A percentile compares a stretch with the other conserved stretches of the same genome.
Conservation (phyloP, 2,329 filamentous ascomycete genomes). For the Fusarium falciforme region DNA sequence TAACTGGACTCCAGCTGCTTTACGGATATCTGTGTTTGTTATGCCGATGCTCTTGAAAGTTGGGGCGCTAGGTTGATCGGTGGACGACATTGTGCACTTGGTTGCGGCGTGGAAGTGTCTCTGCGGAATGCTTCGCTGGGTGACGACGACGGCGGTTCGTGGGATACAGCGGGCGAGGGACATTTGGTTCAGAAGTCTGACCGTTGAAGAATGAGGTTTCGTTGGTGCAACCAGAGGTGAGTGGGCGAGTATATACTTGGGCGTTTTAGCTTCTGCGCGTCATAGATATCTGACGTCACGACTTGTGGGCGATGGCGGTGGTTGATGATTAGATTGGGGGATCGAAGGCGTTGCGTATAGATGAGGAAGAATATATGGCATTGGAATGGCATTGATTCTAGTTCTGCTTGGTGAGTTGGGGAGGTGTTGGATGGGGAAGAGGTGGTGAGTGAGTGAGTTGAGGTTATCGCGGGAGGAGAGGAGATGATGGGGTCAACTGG, state of each 20-base stretch:
- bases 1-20: background rate
- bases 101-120: background rate
- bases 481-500: background rate
- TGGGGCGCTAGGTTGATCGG: background rate
- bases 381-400: background rate
- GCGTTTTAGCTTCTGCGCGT: conserved; percentile 1
- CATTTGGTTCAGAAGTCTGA: background rate
- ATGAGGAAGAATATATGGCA: background rate
- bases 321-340: background rate
- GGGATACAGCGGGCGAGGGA: background rate
- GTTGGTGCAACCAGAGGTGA: background rate
- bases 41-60: conserved; percentile 7
- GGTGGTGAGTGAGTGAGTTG: background rate
- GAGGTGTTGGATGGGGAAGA: background rate
- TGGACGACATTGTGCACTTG: background rate
- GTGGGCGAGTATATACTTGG: background rate
- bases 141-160: background rate
- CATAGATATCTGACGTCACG: conserved; percentile 14
- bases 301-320: background rate
- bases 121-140: background rate
- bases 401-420: background rate
- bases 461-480: background rate
- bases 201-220: background rate
- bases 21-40: conserved; percentile 2
- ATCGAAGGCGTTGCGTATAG: too few relatives aligned